phyloP scores from a whole-genome alignment of 2,329 filamentous ascomycete genomes.

The Hypoxylon sp. region DNA sequence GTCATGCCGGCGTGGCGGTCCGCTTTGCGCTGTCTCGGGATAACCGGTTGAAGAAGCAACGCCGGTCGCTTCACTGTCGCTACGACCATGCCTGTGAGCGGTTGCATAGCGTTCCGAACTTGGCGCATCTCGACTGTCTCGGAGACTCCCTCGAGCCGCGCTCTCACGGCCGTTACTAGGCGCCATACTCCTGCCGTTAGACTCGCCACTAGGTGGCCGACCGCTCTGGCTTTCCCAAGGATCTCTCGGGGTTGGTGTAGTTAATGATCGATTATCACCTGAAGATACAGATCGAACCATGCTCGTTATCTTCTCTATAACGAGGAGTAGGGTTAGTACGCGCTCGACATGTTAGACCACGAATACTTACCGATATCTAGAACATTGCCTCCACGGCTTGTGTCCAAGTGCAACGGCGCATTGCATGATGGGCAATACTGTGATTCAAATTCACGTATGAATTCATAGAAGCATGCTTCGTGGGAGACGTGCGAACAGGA shows the following conservation, averaged over 20 bases:
- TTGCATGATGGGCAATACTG: conserved; percentile 96
- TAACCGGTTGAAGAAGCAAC: conserved; percentile 84
- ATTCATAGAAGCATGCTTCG: conserved; percentile 99
- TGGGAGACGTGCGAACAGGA: conserved; percentile 98
- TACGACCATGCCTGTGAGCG: conserved; percentile 75
- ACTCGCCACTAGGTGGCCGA: conserved; percentile 67
- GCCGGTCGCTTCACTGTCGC: conserved; percentile 83
- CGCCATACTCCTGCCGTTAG: conserved; percentile 55
- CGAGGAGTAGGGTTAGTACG: conserved; percentile 41
- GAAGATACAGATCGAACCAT: conserved; percentile 87
- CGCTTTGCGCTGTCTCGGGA: conserved; percentile 79
- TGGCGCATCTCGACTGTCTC: conserved; percentile 66
- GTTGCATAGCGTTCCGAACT: conserved; percentile 62
- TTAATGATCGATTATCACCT: conserved; percentile 71
- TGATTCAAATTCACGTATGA: conserved; percentile 93
- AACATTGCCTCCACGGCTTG: conserved; percentile 92
- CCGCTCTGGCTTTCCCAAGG: conserved; percentile 76
- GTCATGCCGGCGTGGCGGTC: conserved; percentile 83
- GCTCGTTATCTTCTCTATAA: conserved; percentile 90
- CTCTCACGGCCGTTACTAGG: conserved; percentile 57
- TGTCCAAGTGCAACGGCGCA: conserved; percentile 91
- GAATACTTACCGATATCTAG: conserved; percentile 83
- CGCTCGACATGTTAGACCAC: not conserved
- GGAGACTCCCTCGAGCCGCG: conserved; percentile 58
- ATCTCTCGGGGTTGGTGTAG: conserved; percentile 71